Conservation (phyloP, 2,329 filamentous ascomycete genomes). For the Fusarium protoensiforme region DNA sequence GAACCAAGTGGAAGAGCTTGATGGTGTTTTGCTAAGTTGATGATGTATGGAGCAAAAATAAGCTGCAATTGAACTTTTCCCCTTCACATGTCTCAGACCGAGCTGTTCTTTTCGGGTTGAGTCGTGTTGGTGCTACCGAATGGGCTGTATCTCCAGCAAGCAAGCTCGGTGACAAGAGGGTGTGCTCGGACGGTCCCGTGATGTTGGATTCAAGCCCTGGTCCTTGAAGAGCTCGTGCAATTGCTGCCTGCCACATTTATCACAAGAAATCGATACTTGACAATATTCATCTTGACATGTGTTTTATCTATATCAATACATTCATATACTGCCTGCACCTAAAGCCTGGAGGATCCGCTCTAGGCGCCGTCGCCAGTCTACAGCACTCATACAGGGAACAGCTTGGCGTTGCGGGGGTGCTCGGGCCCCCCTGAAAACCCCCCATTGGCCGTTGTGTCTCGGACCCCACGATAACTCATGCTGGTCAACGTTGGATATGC, state of each 20-base stretch:
- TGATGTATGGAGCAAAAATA: neutral
- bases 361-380: neutral
- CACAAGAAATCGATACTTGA: neutral
- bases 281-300: neutral
- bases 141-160: neutral
- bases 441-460: neutral
- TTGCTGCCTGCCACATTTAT: neutral
- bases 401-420: neutral
- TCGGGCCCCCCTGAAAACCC: neutral
- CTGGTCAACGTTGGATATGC: neutral
- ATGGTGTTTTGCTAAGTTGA: neutral
- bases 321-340: neutral
- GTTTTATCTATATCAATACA: neutral
- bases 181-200: conserved; percentile 31
- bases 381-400: neutral
- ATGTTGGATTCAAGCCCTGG: neutral
- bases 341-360: neutral
- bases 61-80: neutral
- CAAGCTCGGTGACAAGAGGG: neutral
- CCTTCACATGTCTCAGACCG: conserved; percentile 18
- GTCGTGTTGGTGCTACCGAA: conserved; percentile 7
- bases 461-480: neutral
- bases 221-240: neutral
- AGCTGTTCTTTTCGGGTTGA: neutral
- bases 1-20: neutral